Conservation (phyloP, 495 filamentous ascomycete genomes). For the Sporormia fimetaria region DNA sequence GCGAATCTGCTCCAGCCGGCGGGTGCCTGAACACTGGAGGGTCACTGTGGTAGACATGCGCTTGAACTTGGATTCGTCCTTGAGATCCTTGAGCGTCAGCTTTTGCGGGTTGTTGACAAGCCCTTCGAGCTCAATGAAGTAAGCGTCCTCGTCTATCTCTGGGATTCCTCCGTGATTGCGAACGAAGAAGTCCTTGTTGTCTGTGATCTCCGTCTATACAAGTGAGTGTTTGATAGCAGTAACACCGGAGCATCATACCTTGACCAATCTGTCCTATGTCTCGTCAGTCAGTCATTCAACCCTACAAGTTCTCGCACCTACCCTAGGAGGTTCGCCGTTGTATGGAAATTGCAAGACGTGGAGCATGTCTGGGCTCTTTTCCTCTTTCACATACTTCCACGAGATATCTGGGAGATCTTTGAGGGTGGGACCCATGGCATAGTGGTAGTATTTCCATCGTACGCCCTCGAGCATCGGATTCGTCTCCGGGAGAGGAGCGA, state of each 20-base stretch:
- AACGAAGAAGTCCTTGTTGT: slow-evolving; percentile 50
- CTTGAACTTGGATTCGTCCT: slow-evolving; percentile 46
- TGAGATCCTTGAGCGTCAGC: slow-evolving; percentile 45
- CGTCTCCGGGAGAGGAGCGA: slow-evolving; percentile 46
- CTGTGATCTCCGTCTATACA: slow-evolving; percentile 44
- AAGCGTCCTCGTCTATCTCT: slow-evolving; percentile 45
- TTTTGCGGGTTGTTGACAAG: slow-evolving; percentile 45
- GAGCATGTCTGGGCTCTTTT: slow-evolving; percentile 55
- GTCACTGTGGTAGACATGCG: slow-evolving; percentile 44
- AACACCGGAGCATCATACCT: background rate
- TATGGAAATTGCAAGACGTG: slow-evolving; percentile 62
- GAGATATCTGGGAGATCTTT: slow-evolving; percentile 40
- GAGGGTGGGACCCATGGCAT: slow-evolving; percentile 45
- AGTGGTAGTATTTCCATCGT: slow-evolving; percentile 56
- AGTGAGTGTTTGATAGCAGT: slow-evolving; percentile 24
- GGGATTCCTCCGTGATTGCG: slow-evolving; percentile 60
- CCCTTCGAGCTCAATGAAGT: slow-evolving; percentile 42
- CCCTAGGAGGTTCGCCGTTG: slow-evolving; percentile 53
- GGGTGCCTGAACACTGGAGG: slow-evolving; percentile 59
- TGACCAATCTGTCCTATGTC: slow-evolving; percentile 6
- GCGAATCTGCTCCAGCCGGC: slow-evolving; percentile 54
- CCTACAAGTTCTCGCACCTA: slow-evolving; percentile 1
- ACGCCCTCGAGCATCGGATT: slow-evolving; percentile 53
- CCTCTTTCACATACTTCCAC: slow-evolving; percentile 47
- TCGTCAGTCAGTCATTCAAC: background rate